Evolutionary conservation across 2,329 filamentous ascomycete species (phyloP), one percentile per base, ranked within the genome.

Genomic region (Alternaria triticina): DNA sequence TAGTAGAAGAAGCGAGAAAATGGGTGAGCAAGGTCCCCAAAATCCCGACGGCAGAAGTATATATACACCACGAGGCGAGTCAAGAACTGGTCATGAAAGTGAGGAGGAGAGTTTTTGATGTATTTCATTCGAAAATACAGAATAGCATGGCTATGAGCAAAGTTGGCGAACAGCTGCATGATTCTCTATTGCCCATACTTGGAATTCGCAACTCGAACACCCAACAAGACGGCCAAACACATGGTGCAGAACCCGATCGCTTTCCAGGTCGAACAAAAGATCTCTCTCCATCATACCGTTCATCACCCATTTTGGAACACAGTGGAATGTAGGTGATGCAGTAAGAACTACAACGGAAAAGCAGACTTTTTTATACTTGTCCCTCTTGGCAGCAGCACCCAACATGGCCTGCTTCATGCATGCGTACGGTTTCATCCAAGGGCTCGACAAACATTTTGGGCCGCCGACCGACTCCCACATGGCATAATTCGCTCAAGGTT

Each of bases 401-500:
- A 40, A 17, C 8, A 40, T 40, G 4, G 3, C 8, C 4, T n/a
- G 4, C 33, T 40, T 33, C 4, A 40, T 40, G 15, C 15, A 40
- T n/a, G 33, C 15, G 5, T 40, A 40, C 15, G 8, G 15, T n/a
- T 40, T 15, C n/a, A n/a, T n/a, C n/a, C n/a, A n/a, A n/a, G n/a
- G n/a, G n/a, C n/a, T n/a, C n/a, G n/a, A n/a, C n/a, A n/a, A n/a
- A n/a, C n/a, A n/a, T n/a, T n/a, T 40, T 5, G 15, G n/a, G 36
- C 36, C 17, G 36, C n/a, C 36, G 36, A 17, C 5, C n/a, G 36
- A 40, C 33, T 40, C 15, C 7, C 33, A 8, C 33, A 40, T 3
- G 8, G 33, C 4, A 0, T 3, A 0, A 36, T 9, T 3, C 33
- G 0, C 7, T n/a, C 4, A 3, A 36, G 2, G 0, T 15, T 2